Evolutionary conservation across 345 rosid species (phyloP), one percentile per base, ranked within the genome.

Genomic region (Gossypium anomalum): DNA sequence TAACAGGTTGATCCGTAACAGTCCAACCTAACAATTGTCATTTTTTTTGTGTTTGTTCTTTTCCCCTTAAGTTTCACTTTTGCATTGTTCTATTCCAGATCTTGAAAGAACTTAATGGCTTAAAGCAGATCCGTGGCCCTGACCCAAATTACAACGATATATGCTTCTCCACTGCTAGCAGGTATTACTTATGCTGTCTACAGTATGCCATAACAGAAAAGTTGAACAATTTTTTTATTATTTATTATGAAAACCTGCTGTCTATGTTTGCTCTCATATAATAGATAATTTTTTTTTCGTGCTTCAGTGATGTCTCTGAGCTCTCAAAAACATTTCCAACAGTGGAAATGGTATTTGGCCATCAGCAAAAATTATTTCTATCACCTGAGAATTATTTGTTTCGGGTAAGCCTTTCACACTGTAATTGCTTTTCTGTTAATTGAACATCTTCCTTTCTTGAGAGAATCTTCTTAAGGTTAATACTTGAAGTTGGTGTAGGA

Each of bases 311-410:
- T 72, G 81, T 76, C 72, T 81, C 87, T 2, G 82, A 84, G 79
- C 90, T 89, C 78, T 75, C 91, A 29, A 80, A 83, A 51, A 69
- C 75, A 71, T 94, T 93, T 80, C 97, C 98, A 76, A 48, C 82
- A 7, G 91, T 93, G 19, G 97, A 93, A 72, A 82, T 94, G 90
- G 80, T 83, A 16, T 91, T 94, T 78, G 86, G 83, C 59, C 84
- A 87, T 78, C 89, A 87, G 53, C 88, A 94, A 75, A 89, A 92
- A 74, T 78, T 89, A 81, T 76, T 81, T 17, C 78, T 94, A 56
- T 87, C 98, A 2, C 97, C 98, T 67, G 98, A 94, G 84, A 94
- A 94, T 79, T 94, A 94, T 82, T 78, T 94, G 78, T 94, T 92
- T 75, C 87, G 85, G 67, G 98, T 92, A 77, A 85, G 94, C 77